Conservation (phyloP, 495 filamentous ascomycete genomes). For the Podospora australis region DNA sequence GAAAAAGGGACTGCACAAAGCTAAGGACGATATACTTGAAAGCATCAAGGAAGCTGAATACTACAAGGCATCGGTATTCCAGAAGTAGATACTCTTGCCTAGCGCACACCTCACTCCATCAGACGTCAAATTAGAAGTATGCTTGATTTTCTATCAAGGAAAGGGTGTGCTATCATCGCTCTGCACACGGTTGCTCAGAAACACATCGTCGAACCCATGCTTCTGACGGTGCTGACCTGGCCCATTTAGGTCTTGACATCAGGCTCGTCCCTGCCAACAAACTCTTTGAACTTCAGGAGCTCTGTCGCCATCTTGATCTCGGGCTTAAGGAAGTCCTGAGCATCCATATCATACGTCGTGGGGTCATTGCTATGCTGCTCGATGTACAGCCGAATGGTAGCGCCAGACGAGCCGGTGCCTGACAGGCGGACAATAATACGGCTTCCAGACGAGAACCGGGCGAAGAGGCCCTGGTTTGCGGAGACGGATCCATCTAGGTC, state of each 20-base stretch:
- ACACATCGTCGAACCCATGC: too few species aligned
- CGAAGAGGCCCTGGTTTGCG: constrained; percentile 92
- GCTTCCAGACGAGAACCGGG: constrained; percentile 90
- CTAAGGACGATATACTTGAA: constrained; percentile 84
- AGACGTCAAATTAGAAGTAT: too few species aligned
- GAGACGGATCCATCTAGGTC: constrained; percentile 93
- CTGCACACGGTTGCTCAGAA: too few species aligned
- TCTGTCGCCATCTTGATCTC: constrained; percentile 78
- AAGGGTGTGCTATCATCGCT: background rate
- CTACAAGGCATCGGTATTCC: constrained; percentile 63
- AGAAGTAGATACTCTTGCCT: constrained; percentile 8
- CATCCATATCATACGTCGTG: constrained; percentile 65
- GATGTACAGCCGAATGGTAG: constrained; percentile 92
- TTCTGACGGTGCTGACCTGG: too few species aligned
- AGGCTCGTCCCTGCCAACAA: constrained; percentile 81
- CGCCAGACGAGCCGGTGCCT: constrained; percentile 88
- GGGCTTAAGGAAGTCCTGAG: constrained; percentile 90
- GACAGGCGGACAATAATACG: constrained; percentile 90
- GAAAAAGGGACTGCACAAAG: constrained; percentile 76
- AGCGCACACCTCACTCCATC: too few species aligned
- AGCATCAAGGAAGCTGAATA: constrained; percentile 87
- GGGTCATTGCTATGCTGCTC: constrained; percentile 80
- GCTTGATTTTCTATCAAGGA: too few species aligned
- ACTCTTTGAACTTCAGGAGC: constrained; percentile 84
- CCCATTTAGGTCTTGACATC: constrained; percentile 79